These are phyloP conservation scores for Saccharum officinarum DNA, from an alignment of 176 grass and related monocot genomes.

Conservation along the genomic window DNA sequence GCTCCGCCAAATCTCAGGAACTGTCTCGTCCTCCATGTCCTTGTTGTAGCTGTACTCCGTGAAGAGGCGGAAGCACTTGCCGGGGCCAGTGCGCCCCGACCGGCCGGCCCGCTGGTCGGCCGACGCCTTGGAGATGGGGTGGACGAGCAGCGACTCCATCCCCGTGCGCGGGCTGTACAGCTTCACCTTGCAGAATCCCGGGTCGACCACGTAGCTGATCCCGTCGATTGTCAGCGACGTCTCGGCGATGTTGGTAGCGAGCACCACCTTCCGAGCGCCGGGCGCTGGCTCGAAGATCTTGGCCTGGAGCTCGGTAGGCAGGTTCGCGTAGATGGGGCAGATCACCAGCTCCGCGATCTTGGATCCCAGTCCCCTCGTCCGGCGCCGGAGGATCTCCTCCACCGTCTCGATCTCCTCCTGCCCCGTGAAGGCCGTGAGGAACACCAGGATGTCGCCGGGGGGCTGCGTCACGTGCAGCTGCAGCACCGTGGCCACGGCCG, in stretches of 20 bases:
- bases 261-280: constrained; percentile 55
- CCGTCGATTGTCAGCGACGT: constrained; percentile 78
- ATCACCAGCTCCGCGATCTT: constrained; percentile 52
- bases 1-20: constrained; percentile 55
- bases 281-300: constrained; percentile 64
- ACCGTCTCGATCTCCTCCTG: constrained; percentile 79
- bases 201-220: constrained; percentile 67
- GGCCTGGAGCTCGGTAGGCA: constrained; percentile 50
- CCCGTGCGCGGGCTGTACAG: constrained; percentile 64
- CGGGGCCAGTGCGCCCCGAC: constrained; percentile 52
- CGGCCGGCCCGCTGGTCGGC: constrained; percentile 59
- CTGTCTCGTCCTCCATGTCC: constrained; percentile 53
- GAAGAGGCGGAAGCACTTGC: constrained; percentile 71
- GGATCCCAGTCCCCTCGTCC: constrained; percentile 30
- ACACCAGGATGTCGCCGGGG: constrained; percentile 60
- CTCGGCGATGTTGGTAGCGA: constrained; percentile 81
- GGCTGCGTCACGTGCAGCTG: constrained; percentile 55
- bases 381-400: constrained; percentile 45
- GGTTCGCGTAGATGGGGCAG: constrained; percentile 53
- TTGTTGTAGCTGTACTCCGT: constrained; percentile 47
- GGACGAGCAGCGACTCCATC: constrained; percentile 53
- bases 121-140: constrained; percentile 60
- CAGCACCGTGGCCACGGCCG: constrained; percentile 46
- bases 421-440: constrained; percentile 71
- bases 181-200: constrained; percentile 65